Base-by-base conservation (phyloP, 1,139 yeast genomes). In the Hansenula lynferdii region DNA sequence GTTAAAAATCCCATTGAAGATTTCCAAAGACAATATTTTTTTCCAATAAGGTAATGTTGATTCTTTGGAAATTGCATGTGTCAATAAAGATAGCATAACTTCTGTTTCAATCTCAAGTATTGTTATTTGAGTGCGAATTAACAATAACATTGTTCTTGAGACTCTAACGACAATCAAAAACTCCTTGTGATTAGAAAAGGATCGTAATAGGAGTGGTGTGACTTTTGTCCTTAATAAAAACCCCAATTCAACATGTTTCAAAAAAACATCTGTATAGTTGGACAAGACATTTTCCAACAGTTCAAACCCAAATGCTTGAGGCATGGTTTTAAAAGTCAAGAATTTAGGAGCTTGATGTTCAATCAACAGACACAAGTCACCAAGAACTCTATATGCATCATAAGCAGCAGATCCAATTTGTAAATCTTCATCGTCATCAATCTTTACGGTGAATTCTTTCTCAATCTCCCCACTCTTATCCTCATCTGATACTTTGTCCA, bases 41-140 rank as follows among this genome's bases (percentile, higher is more conserved):
- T 85, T 85, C 96, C 97, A 90, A 15, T 53, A 44, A 2, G 79
- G 75, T 1, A 72, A 48, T 1, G 69, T 71, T 0, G 77, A 64
- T 3, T 73, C 75, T 8, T 62, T 59, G 2, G 74, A 68, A 9
- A 86, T 57, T 31, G 77, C 70, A 51, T 85, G 95, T 22, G 85
- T 84, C 28, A 89, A 61, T 30, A 83, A 67, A 0, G 95, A 80
- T 18, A 90, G 60, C 2, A 90, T 76, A 8, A 87, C 87, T 54
- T 87, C 96, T 23, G 86, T 72, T 58, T 90, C 97, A 28, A 85
- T 73, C 38, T 76, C 80, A 26, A 90, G 61, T 14, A 77, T 71
- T 0, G 68, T 60, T 28, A 87, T 67, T 44, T 82, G 89, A 10
- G 78, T 69, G 16, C 75, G 65, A 12, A 89, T 61, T 32, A 89